Conservation (phyloP, 768 basidiomycete species). For the Gloeopeniophorella convolvens region DNA sequence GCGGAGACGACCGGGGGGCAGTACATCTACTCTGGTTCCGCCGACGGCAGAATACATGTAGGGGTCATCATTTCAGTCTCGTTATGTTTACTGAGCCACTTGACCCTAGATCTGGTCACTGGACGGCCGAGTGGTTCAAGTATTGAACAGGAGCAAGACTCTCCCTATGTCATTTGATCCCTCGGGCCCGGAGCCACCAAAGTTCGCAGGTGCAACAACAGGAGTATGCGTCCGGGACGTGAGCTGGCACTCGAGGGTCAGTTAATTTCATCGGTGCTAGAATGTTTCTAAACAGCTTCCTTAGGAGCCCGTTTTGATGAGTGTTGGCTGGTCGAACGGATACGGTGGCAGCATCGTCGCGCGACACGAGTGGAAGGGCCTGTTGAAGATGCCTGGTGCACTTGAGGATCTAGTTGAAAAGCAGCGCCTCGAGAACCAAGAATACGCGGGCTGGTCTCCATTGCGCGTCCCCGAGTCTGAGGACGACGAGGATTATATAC, state of each 20-base stretch:
- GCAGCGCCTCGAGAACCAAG: constrained; percentile 29
- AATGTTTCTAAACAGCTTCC: not conserved
- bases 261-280: not conserved
- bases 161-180: constrained; percentile 68
- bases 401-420: constrained; percentile 77
- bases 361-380: constrained; percentile 93
- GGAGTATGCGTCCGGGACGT: constrained; percentile 81
- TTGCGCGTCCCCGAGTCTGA: constrained; percentile 15
- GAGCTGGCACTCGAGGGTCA: constrained; percentile 85
- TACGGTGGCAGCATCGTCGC: constrained; percentile 73
- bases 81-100: not conserved
- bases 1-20: constrained; percentile 84
- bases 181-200: constrained; percentile 48
- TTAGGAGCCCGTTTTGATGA: constrained; percentile 86
- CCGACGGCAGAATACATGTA: constrained; percentile 82
- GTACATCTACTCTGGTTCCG: constrained; percentile 92
- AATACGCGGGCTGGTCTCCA: constrained; percentile 16
- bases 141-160: constrained; percentile 73
- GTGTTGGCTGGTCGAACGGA: constrained; percentile 77
- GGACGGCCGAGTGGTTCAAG: constrained; percentile 79
- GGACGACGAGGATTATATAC: constrained; percentile 13
- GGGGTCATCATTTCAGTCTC: constrained; percentile 20
- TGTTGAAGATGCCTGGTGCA: constrained; percentile 58
- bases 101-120: constrained; percentile 85
- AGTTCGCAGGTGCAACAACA: constrained; percentile 26